These are phyloP conservation scores for Alisma plantagoaquatica DNA, from an alignment of 106 monocot genomes.

Conservation along the genomic window DNA sequence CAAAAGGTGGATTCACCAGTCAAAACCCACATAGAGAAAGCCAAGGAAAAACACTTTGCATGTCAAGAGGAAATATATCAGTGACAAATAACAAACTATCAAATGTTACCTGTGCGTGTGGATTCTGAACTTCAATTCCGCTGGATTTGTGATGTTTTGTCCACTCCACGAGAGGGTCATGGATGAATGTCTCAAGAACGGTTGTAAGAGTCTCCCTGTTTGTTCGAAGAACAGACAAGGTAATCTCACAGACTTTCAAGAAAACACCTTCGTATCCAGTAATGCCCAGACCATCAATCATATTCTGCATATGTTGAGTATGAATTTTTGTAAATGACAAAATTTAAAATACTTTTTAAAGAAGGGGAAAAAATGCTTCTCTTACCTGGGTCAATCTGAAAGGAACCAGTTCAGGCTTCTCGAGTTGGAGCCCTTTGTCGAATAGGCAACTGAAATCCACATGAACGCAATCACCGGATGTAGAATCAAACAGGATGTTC, in stretches of 20 bases:
- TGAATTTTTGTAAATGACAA: background rate
- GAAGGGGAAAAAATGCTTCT: background rate
- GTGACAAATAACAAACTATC: too few species aligned
- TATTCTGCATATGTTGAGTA: constrained; percentile 52
- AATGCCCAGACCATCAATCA: constrained; percentile 97
- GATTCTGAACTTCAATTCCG: constrained; percentile 90
- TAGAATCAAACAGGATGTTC: constrained; percentile 95
- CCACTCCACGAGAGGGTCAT: constrained; percentile 98
- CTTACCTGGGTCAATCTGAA: constrained; percentile 92
- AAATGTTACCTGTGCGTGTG: constrained; percentile 88
- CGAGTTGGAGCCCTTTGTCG: constrained; percentile 89
- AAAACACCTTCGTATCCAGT: constrained; percentile 94
- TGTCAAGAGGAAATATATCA: too few species aligned
- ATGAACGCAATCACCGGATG: constrained; percentile 92
- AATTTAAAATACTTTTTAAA: background rate
- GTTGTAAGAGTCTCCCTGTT: constrained; percentile 84
- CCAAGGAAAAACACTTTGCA: too few species aligned
- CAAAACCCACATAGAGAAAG: too few species aligned
- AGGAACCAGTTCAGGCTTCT: constrained; percentile 95
- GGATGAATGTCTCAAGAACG: constrained; percentile 96
- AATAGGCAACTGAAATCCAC: constrained; percentile 99
- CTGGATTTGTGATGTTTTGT: constrained; percentile 98
- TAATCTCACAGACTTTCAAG: constrained; percentile 93
- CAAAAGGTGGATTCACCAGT: too few species aligned
- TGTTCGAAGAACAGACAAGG: constrained; percentile 63